phyloP scores from a whole-genome alignment of 495 filamentous ascomycete genomes.

The Tuber umbilicatum region DNA sequence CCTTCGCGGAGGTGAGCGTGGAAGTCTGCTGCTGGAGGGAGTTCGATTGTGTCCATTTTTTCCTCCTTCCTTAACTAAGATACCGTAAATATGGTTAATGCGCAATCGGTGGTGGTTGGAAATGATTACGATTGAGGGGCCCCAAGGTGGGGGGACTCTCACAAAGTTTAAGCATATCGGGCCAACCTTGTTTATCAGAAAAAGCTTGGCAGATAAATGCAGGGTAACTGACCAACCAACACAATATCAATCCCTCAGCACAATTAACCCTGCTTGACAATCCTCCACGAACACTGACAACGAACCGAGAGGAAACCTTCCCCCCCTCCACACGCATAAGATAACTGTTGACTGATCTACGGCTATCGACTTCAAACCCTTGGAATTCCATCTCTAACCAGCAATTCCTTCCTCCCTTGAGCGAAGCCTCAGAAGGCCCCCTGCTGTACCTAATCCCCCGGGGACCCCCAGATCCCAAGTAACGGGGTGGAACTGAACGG shows the following conservation, averaged over 20 bases:
- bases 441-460: background rate
- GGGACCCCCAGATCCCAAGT: background rate
- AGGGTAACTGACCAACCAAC: background rate
- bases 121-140: background rate
- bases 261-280: background rate
- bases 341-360: background rate
- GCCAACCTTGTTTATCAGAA: background rate
- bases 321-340: background rate
- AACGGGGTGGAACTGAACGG: background rate
- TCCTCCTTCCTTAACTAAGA: background rate
- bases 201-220: background rate
- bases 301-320: background rate
- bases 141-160: background rate
- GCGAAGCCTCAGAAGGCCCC: background rate
- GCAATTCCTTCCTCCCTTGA: background rate
- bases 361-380: background rate
- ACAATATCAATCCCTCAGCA: background rate
- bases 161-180: background rate
- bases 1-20: conserved; percentile 73
- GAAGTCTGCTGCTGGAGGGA: conserved; percentile 67
- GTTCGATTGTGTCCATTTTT: conserved; percentile 45
- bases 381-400: background rate
- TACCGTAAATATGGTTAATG: background rate
- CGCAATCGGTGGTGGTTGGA: background rate
- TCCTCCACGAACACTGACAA: background rate